These are phyloP conservation scores for Aspergillus bertholletiae DNA, from an alignment of 495 filamentous ascomycete genomes.

Conservation along the genomic window DNA sequence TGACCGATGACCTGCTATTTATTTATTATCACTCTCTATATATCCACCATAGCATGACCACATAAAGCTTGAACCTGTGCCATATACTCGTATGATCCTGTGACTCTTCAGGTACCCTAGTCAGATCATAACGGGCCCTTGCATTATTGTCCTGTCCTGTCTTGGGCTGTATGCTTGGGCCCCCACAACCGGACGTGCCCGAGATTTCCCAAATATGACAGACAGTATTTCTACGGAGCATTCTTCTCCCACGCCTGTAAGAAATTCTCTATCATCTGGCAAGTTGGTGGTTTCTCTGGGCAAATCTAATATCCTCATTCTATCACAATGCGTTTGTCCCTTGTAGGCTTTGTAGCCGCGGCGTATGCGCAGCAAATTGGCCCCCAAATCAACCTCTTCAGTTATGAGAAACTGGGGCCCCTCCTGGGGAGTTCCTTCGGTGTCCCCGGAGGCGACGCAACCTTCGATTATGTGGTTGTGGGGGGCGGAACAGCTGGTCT, in stretches of 20 bases:
- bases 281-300: neutral
- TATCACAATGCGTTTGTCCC: slow-evolving; percentile 1
- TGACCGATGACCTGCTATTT: no score
- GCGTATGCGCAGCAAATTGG: slow-evolving; percentile 1
- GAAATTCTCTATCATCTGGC: neutral
- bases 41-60: no score
- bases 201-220: no score
- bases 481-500: slow-evolving; percentile 39
- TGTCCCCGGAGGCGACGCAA: slow-evolving; percentile 9
- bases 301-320: neutral
- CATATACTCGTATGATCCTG: no score
- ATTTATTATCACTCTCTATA: no score
- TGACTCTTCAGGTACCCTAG: no score
- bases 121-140: no score
- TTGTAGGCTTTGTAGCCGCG: slow-evolving; percentile 1
- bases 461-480: slow-evolving; percentile 36
- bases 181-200: no score
- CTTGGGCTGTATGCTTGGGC: neutral
- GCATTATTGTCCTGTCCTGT: no score
- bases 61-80: no score
- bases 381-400: slow-evolving; percentile 12
- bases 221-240: neutral
- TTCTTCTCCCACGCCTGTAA: neutral
- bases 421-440: slow-evolving; percentile 14
- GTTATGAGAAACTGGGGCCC: slow-evolving; percentile 14